These are phyloP conservation scores for Plasmodium billcollinsi DNA, from an alignment of 169 alveolate species.

Conservation along the genomic window DNA sequence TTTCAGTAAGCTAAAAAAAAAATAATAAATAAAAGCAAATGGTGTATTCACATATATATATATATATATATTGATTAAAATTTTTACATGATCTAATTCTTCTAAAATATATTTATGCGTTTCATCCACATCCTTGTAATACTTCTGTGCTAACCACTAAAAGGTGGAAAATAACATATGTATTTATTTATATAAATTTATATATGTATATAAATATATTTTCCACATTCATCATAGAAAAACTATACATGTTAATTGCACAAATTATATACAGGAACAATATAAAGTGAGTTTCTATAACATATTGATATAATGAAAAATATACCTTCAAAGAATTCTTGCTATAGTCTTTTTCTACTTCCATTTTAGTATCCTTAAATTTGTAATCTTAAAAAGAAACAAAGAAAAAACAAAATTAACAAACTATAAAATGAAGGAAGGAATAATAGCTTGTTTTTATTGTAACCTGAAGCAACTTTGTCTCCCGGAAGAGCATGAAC, in stretches of 20 bases:
- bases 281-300: no score
- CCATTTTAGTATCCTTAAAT: constrained; percentile 27
- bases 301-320: no score
- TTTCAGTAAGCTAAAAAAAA: constrained; percentile 40
- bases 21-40: not conserved
- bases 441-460: not conserved
- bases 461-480: constrained; percentile 29
- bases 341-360: constrained; percentile 22
- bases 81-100: constrained; percentile 70
- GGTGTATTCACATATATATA: constrained; percentile 8
- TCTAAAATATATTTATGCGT: constrained; percentile 54
- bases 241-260: not conserved
- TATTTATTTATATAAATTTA: constrained; percentile 2
- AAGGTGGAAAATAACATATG: not conserved
- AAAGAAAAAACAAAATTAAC: constrained; percentile 3
- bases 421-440: constrained; percentile 8
- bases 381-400: constrained; percentile 23
- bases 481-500: constrained; percentile 76
- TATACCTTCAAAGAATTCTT: constrained; percentile 62
- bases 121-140: constrained; percentile 43
- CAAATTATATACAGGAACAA: not conserved
- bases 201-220: not conserved
- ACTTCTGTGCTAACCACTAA: constrained; percentile 65
- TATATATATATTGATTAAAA: not conserved
- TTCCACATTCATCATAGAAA: no score